Evolutionary conservation across 2,329 filamentous ascomycete genomes (phyloP).

Genomic region (Botryosphaeria dothidea): DNA sequence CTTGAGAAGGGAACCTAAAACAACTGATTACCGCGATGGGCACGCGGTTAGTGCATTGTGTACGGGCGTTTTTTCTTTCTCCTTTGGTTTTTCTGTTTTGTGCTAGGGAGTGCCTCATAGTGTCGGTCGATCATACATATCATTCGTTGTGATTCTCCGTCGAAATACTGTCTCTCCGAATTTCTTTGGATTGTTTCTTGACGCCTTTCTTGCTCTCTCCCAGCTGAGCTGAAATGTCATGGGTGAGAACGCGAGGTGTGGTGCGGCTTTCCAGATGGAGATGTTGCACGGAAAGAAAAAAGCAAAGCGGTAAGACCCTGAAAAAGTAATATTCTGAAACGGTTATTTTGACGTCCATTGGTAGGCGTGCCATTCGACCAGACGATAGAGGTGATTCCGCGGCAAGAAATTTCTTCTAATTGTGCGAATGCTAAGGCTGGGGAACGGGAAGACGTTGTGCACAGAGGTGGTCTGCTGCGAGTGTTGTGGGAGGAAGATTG

Average conservation of each 20-base stretch:
- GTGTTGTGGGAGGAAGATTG: too few species aligned
- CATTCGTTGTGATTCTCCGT: not conserved
- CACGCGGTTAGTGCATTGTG: not conserved
- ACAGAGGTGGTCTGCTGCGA: too few species aligned
- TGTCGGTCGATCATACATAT: not conserved
- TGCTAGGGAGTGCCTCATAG: not conserved
- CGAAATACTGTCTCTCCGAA: not conserved
- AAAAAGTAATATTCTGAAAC: constrained; percentile 1
- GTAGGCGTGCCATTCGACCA: not conserved
- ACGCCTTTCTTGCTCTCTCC: not conserved
- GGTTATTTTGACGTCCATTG: constrained; percentile 8
- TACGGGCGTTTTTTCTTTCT: not conserved
- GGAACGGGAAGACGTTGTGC: too few species aligned
- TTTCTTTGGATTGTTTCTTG: not conserved
- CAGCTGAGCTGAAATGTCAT: not conserved
- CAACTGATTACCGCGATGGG: not conserved
- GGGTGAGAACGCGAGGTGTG: too few species aligned
- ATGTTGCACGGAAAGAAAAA: not conserved
- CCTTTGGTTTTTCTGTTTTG: not conserved
- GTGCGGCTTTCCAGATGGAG: not conserved
- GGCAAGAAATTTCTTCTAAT: not conserved
- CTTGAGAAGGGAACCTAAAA: too few species aligned
- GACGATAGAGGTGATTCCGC: too few species aligned
- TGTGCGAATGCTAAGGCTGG: too few species aligned
- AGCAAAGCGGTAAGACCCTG: not conserved